Base-by-base conservation (phyloP, 2,329 filamentous ascomycete species). In the Calonectria hongkongensis region DNA sequence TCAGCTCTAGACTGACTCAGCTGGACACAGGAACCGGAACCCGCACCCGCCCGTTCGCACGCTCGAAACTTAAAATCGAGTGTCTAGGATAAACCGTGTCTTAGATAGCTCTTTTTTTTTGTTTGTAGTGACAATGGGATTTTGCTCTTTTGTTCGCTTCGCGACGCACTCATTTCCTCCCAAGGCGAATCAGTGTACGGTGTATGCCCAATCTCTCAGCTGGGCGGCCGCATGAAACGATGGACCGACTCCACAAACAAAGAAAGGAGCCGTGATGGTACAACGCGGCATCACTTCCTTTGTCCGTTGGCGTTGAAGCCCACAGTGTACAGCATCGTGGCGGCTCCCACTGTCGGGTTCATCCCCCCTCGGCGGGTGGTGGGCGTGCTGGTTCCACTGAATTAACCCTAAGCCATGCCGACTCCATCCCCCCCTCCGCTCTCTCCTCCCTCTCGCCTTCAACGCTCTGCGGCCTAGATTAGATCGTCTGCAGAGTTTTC, bases 401-500 rank as follows among this genome's bases (percentile, higher is more conserved):
- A 50, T 65, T 64, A 48, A 50, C 30, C 62, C 47, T 48, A 30
- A 36, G 43, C 60, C 62, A 50, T 50, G 45, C 33, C 18, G 30
- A 39, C 36, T 33, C 54, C 30, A 30, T n/a, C 36, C 54, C 18
- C 30, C 21, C 21, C 21, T 21, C 21, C 21, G 21, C 21, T 21
- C 21, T 58, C n/a, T 15, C 15, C 18, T 48, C 41, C 74, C 65
- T 56, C 43, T 50, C 60, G 64, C 64, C 67, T 33, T 63, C 60
- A 62, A 21, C 51, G 51, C 51, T 56, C 18, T 36, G 50, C 50
- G 30, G 21, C 30, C 8, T 39, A 39, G 54, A 25, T 58, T 54
- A 39, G 30, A 39, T 58, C 25, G 16, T 56, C 28, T 21, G 51
- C 77, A 78, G 76, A 78, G 75, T 78, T 78, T 79, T 79, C 69